Base-by-base conservation (phyloP, 345 rosid species). In the Carallia pectinifolia region DNA sequence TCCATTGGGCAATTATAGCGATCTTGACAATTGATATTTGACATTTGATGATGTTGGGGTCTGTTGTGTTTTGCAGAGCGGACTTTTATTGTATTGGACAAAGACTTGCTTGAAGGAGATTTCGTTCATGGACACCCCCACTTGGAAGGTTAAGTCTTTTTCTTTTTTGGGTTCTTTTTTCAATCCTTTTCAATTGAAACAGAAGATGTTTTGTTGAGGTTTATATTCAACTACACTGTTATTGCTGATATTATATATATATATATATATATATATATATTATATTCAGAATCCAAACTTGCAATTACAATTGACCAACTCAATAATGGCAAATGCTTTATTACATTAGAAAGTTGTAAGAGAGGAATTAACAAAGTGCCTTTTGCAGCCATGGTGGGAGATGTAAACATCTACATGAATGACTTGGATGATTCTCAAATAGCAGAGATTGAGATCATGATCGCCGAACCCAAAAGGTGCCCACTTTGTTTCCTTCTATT, bases 371-470 rank as follows among this genome's bases (percentile, higher is more conserved):
- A 73, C 5, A 7, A 34, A 52, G 23, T 59, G n/a, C 19, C 33
- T 16, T 55, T 69, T 75, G 58, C 91, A 91, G 94, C 94, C 12
- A 92, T 95, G 97, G 82, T 85, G 3, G 97, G 99, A 64, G 99
- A 92, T 83, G 97, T 92, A 73, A 92, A 95, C 68, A 80, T 90
- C 67, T 95, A 92, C 82, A 85, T 90, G 97, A 95, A 92, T 76
- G 99, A 95, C 78, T 66, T 86, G 77, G 99, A 95, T 34, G 90
- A 92, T 69, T 83, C 86, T 48, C 88, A 84, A 47, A 62, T 88
- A 77, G 96, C 93, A 54, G 97, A 90, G 81, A 74, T 92, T 16
- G 97, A 95, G 76, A 92, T 95, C 77, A 95, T 95, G 99, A 90
- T 95, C 60, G 96, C 96, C 67, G 96, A 95, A 68, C 80, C 85